phyloP scores from a whole-genome alignment of 306 rosid genomes.

The Herpetospermum pedunculosum region DNA sequence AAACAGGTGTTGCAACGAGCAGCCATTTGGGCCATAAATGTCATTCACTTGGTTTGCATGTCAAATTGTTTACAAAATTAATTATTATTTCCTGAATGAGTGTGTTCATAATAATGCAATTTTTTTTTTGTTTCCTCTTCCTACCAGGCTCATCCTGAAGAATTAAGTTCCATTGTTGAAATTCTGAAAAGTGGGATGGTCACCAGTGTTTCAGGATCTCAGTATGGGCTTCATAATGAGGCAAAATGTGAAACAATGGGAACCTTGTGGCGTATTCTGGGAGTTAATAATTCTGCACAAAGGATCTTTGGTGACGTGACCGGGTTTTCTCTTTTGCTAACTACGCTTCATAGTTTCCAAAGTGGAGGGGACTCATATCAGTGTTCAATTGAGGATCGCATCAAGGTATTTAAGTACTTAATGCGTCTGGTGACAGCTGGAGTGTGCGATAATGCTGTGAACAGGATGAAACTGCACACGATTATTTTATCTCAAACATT shows the following conservation, averaged over 20 bases:
- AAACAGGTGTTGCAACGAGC: background rate
- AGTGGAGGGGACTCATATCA: slow-evolving; percentile 42
- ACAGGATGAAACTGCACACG: slow-evolving; percentile 68
- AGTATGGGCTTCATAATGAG: slow-evolving; percentile 65
- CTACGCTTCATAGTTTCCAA: slow-evolving; percentile 93
- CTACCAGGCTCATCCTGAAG: slow-evolving; percentile 86
- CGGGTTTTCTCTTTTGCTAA: slow-evolving; percentile 94
- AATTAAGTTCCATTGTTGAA: slow-evolving; percentile 78
- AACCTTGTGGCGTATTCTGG: slow-evolving; percentile 76
- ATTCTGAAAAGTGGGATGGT: slow-evolving; percentile 96
- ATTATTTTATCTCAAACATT: slow-evolving; percentile 82
- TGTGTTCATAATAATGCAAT: slow-evolving; percentile 13
- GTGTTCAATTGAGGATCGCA: slow-evolving; percentile 38
- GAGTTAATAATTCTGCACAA: slow-evolving; percentile 66
- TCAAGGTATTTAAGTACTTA: slow-evolving; percentile 57
- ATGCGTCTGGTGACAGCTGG: slow-evolving; percentile 80
- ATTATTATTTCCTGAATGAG: slow-evolving; percentile 10
- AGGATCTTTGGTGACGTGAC: slow-evolving; percentile 94
- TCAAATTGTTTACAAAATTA: background rate
- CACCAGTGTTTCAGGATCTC: slow-evolving; percentile 67
- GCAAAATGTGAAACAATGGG: slow-evolving; percentile 98
- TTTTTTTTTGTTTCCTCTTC: slow-evolving; percentile 17
- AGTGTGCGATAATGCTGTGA: slow-evolving; percentile 63
- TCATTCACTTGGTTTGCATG: slow-evolving; percentile 1
- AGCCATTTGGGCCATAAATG: background rate